Evolutionary conservation across 805 yeast genomes (phyloP), one percentile per base, ranked within the genome.

Genomic region (Wickerhamiella parazyma): DNA sequence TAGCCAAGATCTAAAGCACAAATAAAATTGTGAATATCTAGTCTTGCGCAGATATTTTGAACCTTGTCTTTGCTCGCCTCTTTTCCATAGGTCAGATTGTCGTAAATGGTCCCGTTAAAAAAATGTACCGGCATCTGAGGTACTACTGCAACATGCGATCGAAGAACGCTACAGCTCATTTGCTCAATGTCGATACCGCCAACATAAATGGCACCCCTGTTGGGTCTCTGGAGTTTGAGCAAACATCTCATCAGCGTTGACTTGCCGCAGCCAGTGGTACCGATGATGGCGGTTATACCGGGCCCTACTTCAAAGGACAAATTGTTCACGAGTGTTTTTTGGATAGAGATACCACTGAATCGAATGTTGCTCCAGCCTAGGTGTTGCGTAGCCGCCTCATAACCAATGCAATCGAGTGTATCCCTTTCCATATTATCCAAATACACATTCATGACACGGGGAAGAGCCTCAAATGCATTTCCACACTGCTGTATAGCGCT

Each of bases 211-310:
- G 61, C 42, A 0, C 73, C 70, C 0, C 60, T 49, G 2, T 60
- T 50, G 2, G 68, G 62, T 1, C 57, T 57, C 47, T 75, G 75
- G 1, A 87, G 59, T 40, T 79, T 64, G 1, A 76, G 59, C 0
- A 87, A 49, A 10, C 87, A 51, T 1, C 69, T 64, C 0, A 75
- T 61, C 1, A 89, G 48, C 0, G 97, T 85, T 0, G 95, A 80
- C 59, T 91, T 91, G 0, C 99, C 99, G 11, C 80, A 71, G 0
- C 99, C 99, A 1, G 96, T 83, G 28, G 72, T 75, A 0, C 98
- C 99, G 3, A 78, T 73, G 1, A 91, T 59, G 0, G 83, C 91
- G 17, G 80, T 65, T 45, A 75, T 73, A 16, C 73, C 72, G 9
- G 62, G 52, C 0, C 53, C 22, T 1, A 87, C 56, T 0, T 46